phyloP scores from a whole-genome alignment of 2,329 filamentous ascomycete species.

The Cryphonectria carpinicola region DNA sequence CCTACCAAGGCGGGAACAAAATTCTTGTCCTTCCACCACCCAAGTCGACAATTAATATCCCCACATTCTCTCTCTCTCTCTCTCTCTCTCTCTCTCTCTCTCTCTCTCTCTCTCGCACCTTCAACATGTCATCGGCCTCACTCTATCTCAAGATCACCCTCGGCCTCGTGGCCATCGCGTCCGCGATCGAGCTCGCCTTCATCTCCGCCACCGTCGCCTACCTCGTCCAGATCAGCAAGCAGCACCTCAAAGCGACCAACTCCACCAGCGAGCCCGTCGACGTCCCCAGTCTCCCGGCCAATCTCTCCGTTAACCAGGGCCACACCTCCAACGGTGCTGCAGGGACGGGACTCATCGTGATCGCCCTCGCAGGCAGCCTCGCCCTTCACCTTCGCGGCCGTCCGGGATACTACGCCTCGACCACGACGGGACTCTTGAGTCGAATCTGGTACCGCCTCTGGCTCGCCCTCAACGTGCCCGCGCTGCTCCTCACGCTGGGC shows the following conservation, averaged over 20 bases:
- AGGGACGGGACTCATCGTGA: slow-evolving; percentile 41
- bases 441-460: slow-evolving; percentile 40
- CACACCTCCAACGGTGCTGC: slow-evolving; percentile 48
- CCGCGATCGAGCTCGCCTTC: slow-evolving; percentile 44
- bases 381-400: slow-evolving; percentile 37
- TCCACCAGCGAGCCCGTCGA: slow-evolving; percentile 34
- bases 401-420: slow-evolving; percentile 31
- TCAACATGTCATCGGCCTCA: slow-evolving; percentile 27
- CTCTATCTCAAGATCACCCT: slow-evolving; percentile 34
- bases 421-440: slow-evolving; percentile 19
- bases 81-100: not conserved
- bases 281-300: slow-evolving; percentile 37
- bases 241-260: slow-evolving; percentile 37
- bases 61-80: not conserved
- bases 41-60: not conserved
- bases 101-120: not conserved
- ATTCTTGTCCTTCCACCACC: not conserved
- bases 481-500: slow-evolving; percentile 41
- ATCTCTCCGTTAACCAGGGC: slow-evolving; percentile 45
- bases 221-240: slow-evolving; percentile 39
- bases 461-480: slow-evolving; percentile 40
- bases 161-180: slow-evolving; percentile 41
- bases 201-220: slow-evolving; percentile 45
- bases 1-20: not conserved
- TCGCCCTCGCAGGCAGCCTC: slow-evolving; percentile 40